These are phyloP conservation scores for Populus nigra DNA, from an alignment of 345 rosid species.

Conservation along the genomic window DNA sequence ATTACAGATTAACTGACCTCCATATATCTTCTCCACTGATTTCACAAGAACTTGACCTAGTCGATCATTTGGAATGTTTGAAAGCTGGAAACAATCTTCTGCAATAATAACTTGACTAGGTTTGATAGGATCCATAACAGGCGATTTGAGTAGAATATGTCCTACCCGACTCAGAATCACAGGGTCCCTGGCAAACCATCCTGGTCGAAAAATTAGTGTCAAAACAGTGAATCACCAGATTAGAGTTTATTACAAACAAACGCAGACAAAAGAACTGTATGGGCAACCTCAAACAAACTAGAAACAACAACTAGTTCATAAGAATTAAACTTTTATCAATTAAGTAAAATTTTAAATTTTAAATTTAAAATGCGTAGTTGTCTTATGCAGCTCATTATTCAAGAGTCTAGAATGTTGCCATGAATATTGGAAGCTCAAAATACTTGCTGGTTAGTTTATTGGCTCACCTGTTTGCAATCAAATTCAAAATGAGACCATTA, in stretches of 20 bases:
- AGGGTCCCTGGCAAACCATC: constrained; percentile 92
- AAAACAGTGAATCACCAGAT: neutral
- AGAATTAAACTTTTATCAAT: neutral
- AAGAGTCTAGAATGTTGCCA: neutral
- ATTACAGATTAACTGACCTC: constrained; percentile 40
- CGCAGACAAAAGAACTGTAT: neutral
- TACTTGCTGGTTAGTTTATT: neutral
- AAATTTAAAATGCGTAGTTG: neutral
- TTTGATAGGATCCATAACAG: constrained; percentile 26
- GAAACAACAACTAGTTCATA: neutral
- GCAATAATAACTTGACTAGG: constrained; percentile 60
- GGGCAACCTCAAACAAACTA: neutral
- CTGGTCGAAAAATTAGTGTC: constrained; percentile 35
- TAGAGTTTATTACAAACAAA: neutral
- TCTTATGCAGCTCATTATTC: neutral
- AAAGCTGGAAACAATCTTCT: constrained; percentile 68
- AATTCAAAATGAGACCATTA: neutral
- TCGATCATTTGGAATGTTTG: constrained; percentile 54
- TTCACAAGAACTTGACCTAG: constrained; percentile 47
- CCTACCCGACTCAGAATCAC: constrained; percentile 62
- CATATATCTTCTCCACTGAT: constrained; percentile 56
- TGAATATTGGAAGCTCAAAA: neutral
- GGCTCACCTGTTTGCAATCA: neutral
- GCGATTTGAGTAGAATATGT: constrained; percentile 48
- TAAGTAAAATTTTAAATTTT: neutral